Base-by-base conservation (phyloP, 176 grass and related monocot genomes). In the Tillandsia leiboldiana region DNA sequence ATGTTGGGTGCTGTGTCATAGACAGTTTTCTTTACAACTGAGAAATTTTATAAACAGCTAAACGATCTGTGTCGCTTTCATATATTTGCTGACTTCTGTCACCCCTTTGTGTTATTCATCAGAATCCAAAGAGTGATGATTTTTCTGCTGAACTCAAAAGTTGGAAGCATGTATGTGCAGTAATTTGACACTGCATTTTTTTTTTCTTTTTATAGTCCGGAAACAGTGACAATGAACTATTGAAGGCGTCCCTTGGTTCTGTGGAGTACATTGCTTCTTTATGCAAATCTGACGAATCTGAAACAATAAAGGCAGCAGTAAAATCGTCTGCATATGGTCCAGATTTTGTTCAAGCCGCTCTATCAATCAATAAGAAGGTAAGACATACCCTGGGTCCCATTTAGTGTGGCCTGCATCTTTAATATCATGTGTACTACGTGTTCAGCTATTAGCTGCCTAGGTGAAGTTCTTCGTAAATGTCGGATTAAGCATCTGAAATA, bases 231-330 rank as follows among this genome's bases (percentile, higher is more conserved):
- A 80, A 71, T 81, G 77, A 83, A 69, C 64, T 83, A 49, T 78
- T 83, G n/a, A 81, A 90, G 76, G 93, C 89, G 57, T 97, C 89
- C 71, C 85, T 97, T 69, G 93, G 93, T 78, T 97, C 93, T n/a
- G 70, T 97, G 22, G 93, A 97, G 10, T 97, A 87, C 68, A 87
- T 97, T 85, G 83, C 84, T 75, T 92, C 89, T 11, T 70, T 85
- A 26, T 90, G 81, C 69, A 87, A 86, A 89, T 90, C 86, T 52
- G 86, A 83, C 80, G 89, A 92, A 72, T 97, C 93, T 22, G 77
- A 87, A 20, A 83, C 75, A 71, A 92, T 97, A 78, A 92, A 85
- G 72, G 50, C 83, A 76, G 83, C 93, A 50, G 89, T 70, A 65
- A 85, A 80, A 68, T 51, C 63, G 65, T 97, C 93, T 71, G 71